A percentile compares a stretch with the other conserved stretches of the same genome.
Evolutionary conservation across 1,284 basidiomycete genomes (phyloP).

Genomic region (Cryptococcus depauperatus): DNA sequence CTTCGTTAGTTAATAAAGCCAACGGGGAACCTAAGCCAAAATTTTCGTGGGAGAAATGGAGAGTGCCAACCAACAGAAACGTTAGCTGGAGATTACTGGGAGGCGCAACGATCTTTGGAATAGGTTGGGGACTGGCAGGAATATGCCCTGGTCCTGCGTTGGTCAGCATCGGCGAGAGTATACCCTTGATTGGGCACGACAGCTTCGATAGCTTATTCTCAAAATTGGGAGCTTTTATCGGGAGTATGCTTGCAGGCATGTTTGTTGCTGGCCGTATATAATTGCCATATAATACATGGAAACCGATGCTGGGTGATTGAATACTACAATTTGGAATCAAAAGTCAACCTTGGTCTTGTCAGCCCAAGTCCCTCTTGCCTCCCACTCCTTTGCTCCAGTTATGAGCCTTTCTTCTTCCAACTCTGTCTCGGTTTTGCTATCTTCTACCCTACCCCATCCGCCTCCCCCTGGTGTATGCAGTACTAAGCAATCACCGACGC

Average conservation of each 20-base stretch:
- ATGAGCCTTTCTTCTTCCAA: slow-evolving; percentile 6
- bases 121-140: slow-evolving; percentile 60
- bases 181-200: not conserved
- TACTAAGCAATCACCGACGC: slow-evolving; percentile 24
- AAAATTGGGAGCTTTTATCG: no score
- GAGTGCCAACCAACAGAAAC: slow-evolving; percentile 29
- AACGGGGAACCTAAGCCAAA: slow-evolving; percentile 5
- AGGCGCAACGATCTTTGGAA: slow-evolving; percentile 56
- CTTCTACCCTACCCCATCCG: slow-evolving; percentile 53
- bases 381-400: slow-evolving; percentile 6
- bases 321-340: no score
- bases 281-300: no score
- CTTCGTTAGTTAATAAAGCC: slow-evolving; percentile 5
- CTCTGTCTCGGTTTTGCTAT: not conserved
- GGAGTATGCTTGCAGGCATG: no score
- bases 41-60: slow-evolving; percentile 31
- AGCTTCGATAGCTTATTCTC: no score
- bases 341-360: slow-evolving; percentile 14
- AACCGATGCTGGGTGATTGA: no score
- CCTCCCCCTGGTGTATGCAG: slow-evolving; percentile 36
- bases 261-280: no score
- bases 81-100: slow-evolving; percentile 52
- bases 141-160: slow-evolving; percentile 51
- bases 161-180: not conserved
- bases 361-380: slow-evolving; percentile 13